Evolutionary conservation across 106 monocot genomes (phyloP).

Genomic region (Dendrobium nobile): DNA sequence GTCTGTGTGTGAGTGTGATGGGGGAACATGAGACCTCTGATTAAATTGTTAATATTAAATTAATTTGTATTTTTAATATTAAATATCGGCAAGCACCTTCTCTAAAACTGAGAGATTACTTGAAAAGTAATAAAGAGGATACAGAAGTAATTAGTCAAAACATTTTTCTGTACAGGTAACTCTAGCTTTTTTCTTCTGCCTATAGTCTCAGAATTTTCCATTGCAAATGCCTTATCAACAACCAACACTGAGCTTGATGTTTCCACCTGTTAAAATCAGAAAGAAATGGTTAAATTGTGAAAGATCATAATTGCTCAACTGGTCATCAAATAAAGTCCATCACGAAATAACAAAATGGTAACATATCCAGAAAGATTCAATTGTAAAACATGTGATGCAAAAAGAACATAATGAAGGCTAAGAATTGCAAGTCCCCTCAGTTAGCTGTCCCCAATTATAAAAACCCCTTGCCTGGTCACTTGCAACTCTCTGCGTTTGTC

Average conservation of each 20-base stretch:
- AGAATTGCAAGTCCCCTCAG: neutral
- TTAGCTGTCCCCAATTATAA: neutral
- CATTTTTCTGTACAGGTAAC: slow-evolving; percentile 86
- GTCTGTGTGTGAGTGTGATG: too few species aligned
- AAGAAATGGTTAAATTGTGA: neutral
- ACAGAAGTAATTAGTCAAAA: slow-evolving; percentile 97
- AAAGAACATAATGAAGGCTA: neutral
- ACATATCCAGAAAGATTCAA: neutral
- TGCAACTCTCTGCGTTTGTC: neutral
- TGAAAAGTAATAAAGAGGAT: slow-evolving; percentile 37
- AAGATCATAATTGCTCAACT: neutral
- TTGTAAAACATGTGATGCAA: neutral
- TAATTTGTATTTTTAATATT: neutral
- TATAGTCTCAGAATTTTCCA: slow-evolving; percentile 25
- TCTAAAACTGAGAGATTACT: neutral
- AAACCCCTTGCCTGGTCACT: neutral
- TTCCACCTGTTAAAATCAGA: slow-evolving; percentile 30
- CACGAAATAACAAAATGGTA: neutral
- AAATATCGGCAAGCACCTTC: neutral
- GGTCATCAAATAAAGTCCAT: neutral
- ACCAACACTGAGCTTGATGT: slow-evolving; percentile 4
- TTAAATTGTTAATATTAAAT: neutral
- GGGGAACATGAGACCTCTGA: neutral
- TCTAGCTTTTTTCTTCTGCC: slow-evolving; percentile 56
- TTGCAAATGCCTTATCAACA: slow-evolving; percentile 23